phyloP scores from a whole-genome alignment of 305 asterid genomes.

The Solanum hybrid region DNA sequence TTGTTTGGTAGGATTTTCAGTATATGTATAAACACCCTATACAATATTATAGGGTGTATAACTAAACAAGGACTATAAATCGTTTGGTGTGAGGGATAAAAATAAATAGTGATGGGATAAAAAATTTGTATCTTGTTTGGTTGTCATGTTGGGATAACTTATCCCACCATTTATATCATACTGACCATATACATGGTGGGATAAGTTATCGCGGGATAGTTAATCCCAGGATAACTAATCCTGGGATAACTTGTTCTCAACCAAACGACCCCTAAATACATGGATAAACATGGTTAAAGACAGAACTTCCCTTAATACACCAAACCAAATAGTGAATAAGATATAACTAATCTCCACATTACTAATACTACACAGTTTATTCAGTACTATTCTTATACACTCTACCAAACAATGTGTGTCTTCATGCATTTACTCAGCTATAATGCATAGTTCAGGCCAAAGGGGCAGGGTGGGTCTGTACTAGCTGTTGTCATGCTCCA shows the following conservation, averaged over 20 bases:
- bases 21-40: not conserved
- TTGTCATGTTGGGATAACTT: too few species aligned
- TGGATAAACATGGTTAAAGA: not conserved
- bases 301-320: not conserved
- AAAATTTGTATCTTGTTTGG: too few species aligned
- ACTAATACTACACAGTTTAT: not conserved
- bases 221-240: too few species aligned
- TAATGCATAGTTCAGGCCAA: not conserved
- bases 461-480: not conserved
- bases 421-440: not conserved
- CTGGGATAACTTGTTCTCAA: too few species aligned
- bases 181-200: too few species aligned
- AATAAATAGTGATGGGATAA: too few species aligned
- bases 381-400: not conserved
- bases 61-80: not conserved
- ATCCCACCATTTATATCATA: too few species aligned
- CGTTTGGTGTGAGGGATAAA: too few species aligned
- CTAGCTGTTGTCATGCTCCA: not conserved
- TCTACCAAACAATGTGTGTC: not conserved
- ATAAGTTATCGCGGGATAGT: too few species aligned
- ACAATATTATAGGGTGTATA: not conserved
- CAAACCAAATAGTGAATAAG: not conserved
- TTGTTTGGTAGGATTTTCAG: not conserved
- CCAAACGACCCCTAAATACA: not conserved
- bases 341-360: not conserved